Conservation (phyloP, 257 asterid genomes). For the Datura wrightii region DNA sequence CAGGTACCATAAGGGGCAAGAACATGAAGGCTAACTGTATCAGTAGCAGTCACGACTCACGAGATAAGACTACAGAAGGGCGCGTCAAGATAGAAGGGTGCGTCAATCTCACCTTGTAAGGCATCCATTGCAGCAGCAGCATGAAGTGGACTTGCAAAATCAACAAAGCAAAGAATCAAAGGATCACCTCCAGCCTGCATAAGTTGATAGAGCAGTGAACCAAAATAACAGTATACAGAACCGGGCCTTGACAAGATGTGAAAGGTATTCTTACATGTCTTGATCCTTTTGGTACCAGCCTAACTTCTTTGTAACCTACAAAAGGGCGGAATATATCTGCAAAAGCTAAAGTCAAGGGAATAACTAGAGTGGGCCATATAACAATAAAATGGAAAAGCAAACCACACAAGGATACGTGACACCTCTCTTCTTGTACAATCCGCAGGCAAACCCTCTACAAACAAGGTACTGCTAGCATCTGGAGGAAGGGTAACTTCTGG, state of each 20-base stretch:
- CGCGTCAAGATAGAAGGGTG: background rate
- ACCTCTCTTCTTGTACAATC: slow-evolving; percentile 84
- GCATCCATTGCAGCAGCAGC: slow-evolving; percentile 88
- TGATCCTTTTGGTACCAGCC: slow-evolving; percentile 75
- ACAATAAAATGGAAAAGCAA: background rate
- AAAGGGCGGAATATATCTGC: slow-evolving; percentile 93
- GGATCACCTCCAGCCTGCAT: slow-evolving; percentile 78
- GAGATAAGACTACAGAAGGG: slow-evolving; percentile 18
- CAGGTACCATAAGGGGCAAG: background rate
- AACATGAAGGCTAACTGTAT: background rate
- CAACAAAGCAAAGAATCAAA: slow-evolving; percentile 80
- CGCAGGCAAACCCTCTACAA: slow-evolving; percentile 59
- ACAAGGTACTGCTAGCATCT: slow-evolving; percentile 84
- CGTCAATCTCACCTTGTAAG: slow-evolving; percentile 59
- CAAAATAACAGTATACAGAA: slow-evolving; percentile 15
- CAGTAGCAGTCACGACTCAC: background rate
- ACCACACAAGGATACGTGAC: slow-evolving; percentile 71
- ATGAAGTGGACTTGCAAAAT: slow-evolving; percentile 79
- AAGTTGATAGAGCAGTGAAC: slow-evolving; percentile 29
- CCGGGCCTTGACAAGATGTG: background rate
- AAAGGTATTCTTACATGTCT: slow-evolving; percentile 61
- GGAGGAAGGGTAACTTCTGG: slow-evolving; percentile 79
- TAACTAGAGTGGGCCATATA: slow-evolving; percentile 33
- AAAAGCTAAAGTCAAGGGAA: slow-evolving; percentile 55
- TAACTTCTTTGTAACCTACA: slow-evolving; percentile 80